Evolutionary conservation across 164 flowering plant genomes (phyloP), one percentile per base, ranked within the genome.

Genomic region (Nymphaea thermarum): DNA sequence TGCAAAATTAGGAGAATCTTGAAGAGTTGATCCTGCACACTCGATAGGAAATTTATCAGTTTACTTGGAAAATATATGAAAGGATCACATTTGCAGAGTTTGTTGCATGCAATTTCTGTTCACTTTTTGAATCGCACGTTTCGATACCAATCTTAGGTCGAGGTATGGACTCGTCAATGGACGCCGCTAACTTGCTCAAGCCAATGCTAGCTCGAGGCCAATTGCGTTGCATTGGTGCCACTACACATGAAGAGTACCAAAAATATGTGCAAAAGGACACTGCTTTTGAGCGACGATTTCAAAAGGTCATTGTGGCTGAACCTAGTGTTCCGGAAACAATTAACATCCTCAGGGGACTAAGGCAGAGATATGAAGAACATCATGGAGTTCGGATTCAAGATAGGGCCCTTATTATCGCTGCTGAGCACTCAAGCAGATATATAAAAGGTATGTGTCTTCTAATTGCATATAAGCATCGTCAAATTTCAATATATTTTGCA

Each of bases 201-300:
- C 97, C 90, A 3, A 86, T 87, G 97, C 86, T 90, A 62, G 97
- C 94, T 15, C 76, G 97, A 47, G 94, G 97, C 17, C 89, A 88
- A 72, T 72, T 90, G 11, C 71, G 89, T 60, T 88, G 97, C 73
- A 87, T 90, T 65, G 97, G 97, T 25, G 97, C 97, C 0, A 90
- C 91, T 3, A 91, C 97, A 1, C 80, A 87, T 0, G 91, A 86
- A 64, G 93, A 91, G 74, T 91, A 91, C 65, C 81, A 93, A 71
- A 91, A 89, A 66, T 87, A 88, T 73, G 90, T 87, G 65, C 95
- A 91, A 80, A 91, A 91, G 69, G 95, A 91, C 85, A 88, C 95
- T 47, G 91, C 95, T 2, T 89, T 91, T 59, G 95, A 91, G 74
- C 80, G 95, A 55, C 75, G 97, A 43, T 87, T 91, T 71, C 97